These are phyloP conservation scores for Chiua sp. DNA, from an alignment of 1,284 basidiomycete genomes.

Conservation along the genomic window DNA sequence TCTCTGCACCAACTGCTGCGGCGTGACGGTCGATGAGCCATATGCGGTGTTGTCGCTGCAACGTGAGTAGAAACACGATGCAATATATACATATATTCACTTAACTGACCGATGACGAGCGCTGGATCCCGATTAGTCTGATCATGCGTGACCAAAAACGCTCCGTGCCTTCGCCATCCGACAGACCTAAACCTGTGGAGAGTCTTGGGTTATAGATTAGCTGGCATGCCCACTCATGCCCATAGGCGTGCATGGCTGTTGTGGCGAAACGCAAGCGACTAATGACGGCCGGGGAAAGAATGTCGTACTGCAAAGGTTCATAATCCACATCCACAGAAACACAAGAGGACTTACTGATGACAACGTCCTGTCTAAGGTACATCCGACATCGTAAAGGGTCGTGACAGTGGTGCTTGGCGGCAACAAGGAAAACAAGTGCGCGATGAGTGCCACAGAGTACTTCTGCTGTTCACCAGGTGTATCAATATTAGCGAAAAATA, in stretches of 20 bases:
- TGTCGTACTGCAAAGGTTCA: background rate
- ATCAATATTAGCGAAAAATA: background rate
- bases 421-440: background rate
- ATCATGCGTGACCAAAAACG: background rate
- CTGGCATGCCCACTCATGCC: slow-evolving; percentile 3
- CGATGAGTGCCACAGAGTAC: background rate
- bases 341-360: background rate
- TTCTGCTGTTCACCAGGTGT: background rate
- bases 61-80: too few relatives aligned
- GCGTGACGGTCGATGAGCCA: background rate
- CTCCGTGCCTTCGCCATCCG: background rate
- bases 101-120: background rate
- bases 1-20: background rate
- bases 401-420: background rate
- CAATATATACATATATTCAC: too few relatives aligned
- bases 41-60: background rate
- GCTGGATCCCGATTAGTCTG: background rate
- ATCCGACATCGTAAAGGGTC: background rate
- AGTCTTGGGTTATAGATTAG: background rate
- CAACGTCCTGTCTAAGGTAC: background rate
- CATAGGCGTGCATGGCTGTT: slow-evolving; percentile 1
- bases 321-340: too few relatives aligned
- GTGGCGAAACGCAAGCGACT: background rate
- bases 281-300: background rate
- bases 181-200: background rate